Evolutionary conservation across 2,329 filamentous ascomycete genomes (phyloP).

Genomic region (Ophiognomonia clavigignenti-juglandacearum): DNA sequence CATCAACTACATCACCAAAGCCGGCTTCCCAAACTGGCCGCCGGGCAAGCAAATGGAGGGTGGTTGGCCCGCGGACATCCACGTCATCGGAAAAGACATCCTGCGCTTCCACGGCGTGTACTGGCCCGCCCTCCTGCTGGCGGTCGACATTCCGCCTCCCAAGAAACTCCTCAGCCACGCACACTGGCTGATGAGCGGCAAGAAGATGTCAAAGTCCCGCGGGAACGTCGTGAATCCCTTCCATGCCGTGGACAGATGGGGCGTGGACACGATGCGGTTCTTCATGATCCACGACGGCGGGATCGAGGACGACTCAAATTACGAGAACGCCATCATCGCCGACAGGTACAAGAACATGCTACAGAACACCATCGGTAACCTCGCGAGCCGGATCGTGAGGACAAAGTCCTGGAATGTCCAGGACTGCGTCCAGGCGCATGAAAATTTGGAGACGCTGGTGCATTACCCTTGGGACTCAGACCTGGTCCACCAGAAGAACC

Average conservation of each 20-base stretch:
- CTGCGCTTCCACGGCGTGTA: slow-evolving; percentile 95
- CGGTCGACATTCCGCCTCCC: slow-evolving; percentile 73
- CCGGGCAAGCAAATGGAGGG: slow-evolving; percentile 56
- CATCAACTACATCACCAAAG: slow-evolving; percentile 85
- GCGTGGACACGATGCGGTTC: slow-evolving; percentile 81
- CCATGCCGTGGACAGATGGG: slow-evolving; percentile 84
- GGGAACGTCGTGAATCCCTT: slow-evolving; percentile 96
- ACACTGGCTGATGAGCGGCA: slow-evolving; percentile 88
- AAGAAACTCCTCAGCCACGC: slow-evolving; percentile 81
- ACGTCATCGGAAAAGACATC: slow-evolving; percentile 96
- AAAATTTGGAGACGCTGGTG: neutral
- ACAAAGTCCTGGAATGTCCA: slow-evolving; percentile 65
- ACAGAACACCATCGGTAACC: slow-evolving; percentile 73
- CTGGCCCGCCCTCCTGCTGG: slow-evolving; percentile 95
- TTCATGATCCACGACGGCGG: slow-evolving; percentile 81
- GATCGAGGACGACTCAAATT: slow-evolving; percentile 73
- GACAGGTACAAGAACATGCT: slow-evolving; percentile 75
- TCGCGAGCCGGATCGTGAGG: slow-evolving; percentile 65
- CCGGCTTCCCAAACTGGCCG: slow-evolving; percentile 74
- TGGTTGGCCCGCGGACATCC: slow-evolving; percentile 87
- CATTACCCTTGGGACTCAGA: neutral
- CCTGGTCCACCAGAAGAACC: slow-evolving; percentile 6
- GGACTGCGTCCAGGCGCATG: slow-evolving; percentile 45
- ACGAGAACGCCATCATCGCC: slow-evolving; percentile 74
- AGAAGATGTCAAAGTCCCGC: slow-evolving; percentile 95